Conservation (phyloP, 1,284 basidiomycete genomes). For the Coniophora puteana region DNA sequence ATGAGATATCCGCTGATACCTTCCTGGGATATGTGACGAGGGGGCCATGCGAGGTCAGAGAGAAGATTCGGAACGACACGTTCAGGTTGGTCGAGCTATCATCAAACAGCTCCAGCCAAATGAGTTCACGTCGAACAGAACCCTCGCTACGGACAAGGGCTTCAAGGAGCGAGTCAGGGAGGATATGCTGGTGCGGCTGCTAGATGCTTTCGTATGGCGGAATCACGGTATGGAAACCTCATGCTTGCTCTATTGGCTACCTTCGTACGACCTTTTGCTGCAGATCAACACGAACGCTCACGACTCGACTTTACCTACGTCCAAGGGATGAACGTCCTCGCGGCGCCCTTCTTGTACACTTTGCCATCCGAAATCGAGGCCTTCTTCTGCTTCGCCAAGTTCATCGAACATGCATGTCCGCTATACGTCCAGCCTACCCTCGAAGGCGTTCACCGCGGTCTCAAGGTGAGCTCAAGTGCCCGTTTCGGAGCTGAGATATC, state of each 20-base stretch:
- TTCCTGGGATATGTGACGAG: constrained; percentile 81
- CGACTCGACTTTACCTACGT: constrained; percentile 89
- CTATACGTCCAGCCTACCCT: constrained; percentile 94
- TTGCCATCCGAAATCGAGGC: constrained; percentile 96
- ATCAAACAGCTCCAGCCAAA: constrained; percentile 1
- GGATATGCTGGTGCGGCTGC: constrained; percentile 91
- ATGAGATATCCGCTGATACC: constrained; percentile 69
- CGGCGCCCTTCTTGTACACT: constrained; percentile 94
- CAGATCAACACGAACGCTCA: constrained; percentile 69
- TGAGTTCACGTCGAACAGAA: constrained; percentile 49
- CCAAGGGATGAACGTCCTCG: constrained; percentile 98
- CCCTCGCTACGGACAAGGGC: constrained; percentile 89
- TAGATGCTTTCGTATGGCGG: constrained; percentile 97
- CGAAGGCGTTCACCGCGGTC: constrained; percentile 89
- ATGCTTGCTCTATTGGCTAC: not conserved
- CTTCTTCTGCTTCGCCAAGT: constrained; percentile 91
- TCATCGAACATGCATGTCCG: constrained; percentile 92
- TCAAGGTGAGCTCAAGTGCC: constrained; percentile 70
- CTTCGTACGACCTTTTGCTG: constrained; percentile 5
- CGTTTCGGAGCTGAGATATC: not conserved
- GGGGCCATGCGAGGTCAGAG: constrained; percentile 83
- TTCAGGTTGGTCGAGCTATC: constrained; percentile 53
- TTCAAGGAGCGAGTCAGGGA: constrained; percentile 95
- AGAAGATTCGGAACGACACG: constrained; percentile 85
- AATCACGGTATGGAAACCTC: constrained; percentile 59